Evolutionary conservation across 176 grass and related monocot species (phyloP).

Genomic region (Hyparrhenia diplandra): DNA sequence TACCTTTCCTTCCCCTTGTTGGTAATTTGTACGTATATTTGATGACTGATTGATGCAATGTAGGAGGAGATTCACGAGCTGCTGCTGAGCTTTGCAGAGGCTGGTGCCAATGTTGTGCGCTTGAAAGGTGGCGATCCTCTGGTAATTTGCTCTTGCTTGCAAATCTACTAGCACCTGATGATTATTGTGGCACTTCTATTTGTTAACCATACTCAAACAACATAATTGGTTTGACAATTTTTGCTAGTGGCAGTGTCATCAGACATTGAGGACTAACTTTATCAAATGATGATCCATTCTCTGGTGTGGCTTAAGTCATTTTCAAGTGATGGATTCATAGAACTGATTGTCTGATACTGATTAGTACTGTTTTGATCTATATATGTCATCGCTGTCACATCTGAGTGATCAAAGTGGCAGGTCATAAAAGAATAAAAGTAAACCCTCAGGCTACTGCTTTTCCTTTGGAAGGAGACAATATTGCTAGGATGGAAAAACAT

Average conservation of each 20-base stretch:
- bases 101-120: slow-evolving; percentile 89
- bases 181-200: not conserved
- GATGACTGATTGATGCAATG: slow-evolving; percentile 17
- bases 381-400: not conserved
- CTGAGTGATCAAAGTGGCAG: not conserved
- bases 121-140: slow-evolving; percentile 95
- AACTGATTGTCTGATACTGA: not conserved
- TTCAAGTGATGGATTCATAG: not conserved
- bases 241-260: not conserved
- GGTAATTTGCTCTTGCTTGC: slow-evolving; percentile 37
- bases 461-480: not conserved
- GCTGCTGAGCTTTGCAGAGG: slow-evolving; percentile 91
- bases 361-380: not conserved
- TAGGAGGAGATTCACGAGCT: slow-evolving; percentile 96
- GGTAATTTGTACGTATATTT: not conserved
- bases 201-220: not conserved
- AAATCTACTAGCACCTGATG: not conserved
- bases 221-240: not conserved
- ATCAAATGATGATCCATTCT: not conserved
- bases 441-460: not conserved
- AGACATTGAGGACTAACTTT: not conserved
- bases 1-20: not conserved
- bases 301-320: not conserved
- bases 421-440: not conserved
- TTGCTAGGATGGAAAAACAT: not conserved